phyloP scores from a whole-genome alignment of 2,329 filamentous ascomycete genomes.

The Coniochaeta sp. region DNA sequence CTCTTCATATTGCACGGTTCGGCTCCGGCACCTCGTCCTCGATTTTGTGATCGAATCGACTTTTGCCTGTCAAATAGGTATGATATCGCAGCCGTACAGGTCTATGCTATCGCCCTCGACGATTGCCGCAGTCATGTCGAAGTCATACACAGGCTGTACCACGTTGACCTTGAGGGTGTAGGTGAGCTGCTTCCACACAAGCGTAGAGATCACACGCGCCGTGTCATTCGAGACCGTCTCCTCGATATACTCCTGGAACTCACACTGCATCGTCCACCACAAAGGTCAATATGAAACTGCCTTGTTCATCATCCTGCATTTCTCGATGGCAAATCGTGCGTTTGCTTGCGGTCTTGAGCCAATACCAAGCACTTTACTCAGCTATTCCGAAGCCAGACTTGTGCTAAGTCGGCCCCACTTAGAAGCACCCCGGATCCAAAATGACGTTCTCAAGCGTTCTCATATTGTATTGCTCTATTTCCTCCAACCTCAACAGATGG shows the following conservation, averaged over 20 bases:
- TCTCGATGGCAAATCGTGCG: too few species aligned
- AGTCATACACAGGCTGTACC: neutral
- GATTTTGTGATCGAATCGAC: too few species aligned
- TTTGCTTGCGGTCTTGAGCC: too few species aligned
- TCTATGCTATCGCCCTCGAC: neutral
- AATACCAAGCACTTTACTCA: too few species aligned
- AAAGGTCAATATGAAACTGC: neutral
- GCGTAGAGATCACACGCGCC: conserved; percentile 9
- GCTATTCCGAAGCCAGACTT: neutral
- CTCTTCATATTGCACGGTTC: too few species aligned
- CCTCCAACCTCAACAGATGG: neutral
- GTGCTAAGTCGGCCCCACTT: neutral
- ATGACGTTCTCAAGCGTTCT: neutral
- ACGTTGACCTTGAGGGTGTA: neutral
- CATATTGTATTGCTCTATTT: neutral
- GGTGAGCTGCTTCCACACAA: conserved; percentile 46
- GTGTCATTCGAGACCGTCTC: conserved; percentile 3
- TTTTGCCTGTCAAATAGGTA: too few species aligned
- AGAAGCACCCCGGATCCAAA: neutral
- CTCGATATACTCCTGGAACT: neutral
- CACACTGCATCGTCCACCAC: neutral
- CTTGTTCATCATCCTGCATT: neutral
- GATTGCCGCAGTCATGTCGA: neutral
- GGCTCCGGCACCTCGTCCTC: too few species aligned
- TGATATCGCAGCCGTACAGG: too few species aligned